Evolutionary conservation across 257 asterid genomes (phyloP), one percentile per base, ranked within the genome.

Genomic region (Scutellaria minor): DNA sequence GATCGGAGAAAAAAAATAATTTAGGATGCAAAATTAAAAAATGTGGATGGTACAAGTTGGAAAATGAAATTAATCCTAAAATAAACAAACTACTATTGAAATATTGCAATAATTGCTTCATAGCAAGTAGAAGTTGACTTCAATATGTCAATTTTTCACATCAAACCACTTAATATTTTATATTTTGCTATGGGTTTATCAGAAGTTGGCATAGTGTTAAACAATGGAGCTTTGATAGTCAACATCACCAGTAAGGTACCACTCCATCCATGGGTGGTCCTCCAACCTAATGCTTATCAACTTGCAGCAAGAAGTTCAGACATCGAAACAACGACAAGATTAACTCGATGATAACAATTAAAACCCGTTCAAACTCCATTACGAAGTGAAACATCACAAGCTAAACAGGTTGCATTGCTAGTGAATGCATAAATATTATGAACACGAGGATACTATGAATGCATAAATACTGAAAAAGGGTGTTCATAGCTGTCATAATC

Each of bases 231-330:
- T 71, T 58, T 45, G 58, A 31, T 31, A 31, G 37, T 31, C 37
- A 31, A 31, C 37, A 31, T 37, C 75, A 55, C 50, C 39, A 60
- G 31, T 44, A 70, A 52, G 68, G 71, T 53, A 61, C 66, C 71
- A 75, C 18, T 27, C 70, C 66, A 75, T 68, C 69, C 70, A 62
- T 20, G 44, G 58, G 70, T 41, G 64, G 81, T 64, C 68, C 73
- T 66, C 58, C 68, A 27, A 77, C 78, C 76, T 64, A 77, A 64
- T 48, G 52, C 60, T 64, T 52, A 60, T 77, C 77, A 57, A 64
- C 70, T 71, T 63, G 80, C 67, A 11, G 20, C 61, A 63, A 63
- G 55, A 18, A 53, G 59, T 48, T 24, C 75, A 18, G 24, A 39
- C 64, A 6, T 7, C 35, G 45, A 50, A 39, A 62, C 77, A 39